A percentile compares a stretch with the other conserved stretches of the same genome.
phyloP scores from a whole-genome alignment of 305 asterid species.

The Striga hermonthica region DNA sequence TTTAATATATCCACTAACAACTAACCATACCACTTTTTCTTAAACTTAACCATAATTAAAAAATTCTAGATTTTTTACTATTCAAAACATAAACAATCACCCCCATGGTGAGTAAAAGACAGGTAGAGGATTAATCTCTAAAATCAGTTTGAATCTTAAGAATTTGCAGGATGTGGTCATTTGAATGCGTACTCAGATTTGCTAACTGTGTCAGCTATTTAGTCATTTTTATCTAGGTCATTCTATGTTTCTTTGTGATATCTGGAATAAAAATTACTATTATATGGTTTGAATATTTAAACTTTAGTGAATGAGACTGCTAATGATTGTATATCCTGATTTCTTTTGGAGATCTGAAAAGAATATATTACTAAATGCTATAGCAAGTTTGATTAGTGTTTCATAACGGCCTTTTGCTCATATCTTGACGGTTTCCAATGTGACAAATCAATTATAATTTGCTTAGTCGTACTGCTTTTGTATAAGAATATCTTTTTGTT shows the following conservation, averaged over 20 bases:
- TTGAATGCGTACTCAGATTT: neutral
- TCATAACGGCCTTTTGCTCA: neutral
- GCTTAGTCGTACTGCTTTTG: neutral
- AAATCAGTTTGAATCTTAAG: neutral
- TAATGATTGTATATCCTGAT: neutral
- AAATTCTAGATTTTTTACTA: too few species aligned
- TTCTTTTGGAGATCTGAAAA: neutral
- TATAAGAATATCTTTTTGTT: neutral
- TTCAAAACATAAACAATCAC: too few species aligned
- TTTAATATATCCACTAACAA: too few species aligned
- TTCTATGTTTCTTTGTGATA: neutral
- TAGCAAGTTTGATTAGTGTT: neutral
- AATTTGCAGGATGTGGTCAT: conserved; percentile 16
- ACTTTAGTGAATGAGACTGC: conserved; percentile 5
- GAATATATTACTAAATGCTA: neutral
- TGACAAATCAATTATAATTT: neutral
- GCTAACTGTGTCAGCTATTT: conserved; percentile 10
- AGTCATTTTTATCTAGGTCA: conserved; percentile 1
- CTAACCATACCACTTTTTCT: too few species aligned
- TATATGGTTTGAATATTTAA: neutral
- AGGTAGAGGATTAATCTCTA: conserved; percentile 8
- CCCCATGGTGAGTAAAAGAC: conserved; percentile 17
- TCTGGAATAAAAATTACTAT: neutral
- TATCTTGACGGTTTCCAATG: neutral
- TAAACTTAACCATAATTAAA: too few species aligned